Evolutionary conservation across 208 protist species (phyloP).

Genomic region (Acanthamoeba divionensis): DNA sequence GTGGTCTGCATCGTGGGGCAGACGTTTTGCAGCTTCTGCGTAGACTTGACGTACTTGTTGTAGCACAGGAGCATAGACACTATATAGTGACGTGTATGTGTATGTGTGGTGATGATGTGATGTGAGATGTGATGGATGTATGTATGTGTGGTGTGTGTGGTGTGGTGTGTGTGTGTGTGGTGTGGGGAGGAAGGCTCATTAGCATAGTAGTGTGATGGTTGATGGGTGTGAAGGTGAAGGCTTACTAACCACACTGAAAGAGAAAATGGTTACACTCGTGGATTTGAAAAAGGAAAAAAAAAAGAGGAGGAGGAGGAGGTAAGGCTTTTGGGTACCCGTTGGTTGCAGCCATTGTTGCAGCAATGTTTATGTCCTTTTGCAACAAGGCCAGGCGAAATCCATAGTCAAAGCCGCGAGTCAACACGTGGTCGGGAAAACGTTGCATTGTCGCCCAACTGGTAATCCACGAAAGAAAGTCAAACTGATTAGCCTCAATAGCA

Average conservation of each 20-base stretch:
- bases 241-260: too few species aligned
- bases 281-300: too few species aligned
- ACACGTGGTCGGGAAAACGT: slow-evolving; percentile 37
- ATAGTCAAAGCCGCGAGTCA: slow-evolving; percentile 33
- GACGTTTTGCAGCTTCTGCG: background rate
- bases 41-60: background rate
- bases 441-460: slow-evolving; percentile 38
- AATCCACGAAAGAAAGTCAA: background rate
- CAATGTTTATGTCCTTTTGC: slow-evolving; percentile 30
- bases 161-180: background rate
- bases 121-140: too few species aligned
- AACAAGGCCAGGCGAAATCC: slow-evolving; percentile 16
- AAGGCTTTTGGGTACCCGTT: background rate
- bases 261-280: too few species aligned
- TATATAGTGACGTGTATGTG: too few species aligned
- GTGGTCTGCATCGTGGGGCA: background rate
- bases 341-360: background rate
- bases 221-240: too few species aligned
- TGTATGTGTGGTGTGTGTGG: too few species aligned
- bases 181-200: background rate
- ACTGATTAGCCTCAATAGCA: background rate
- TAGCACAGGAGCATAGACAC: background rate
- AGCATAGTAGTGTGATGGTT: too few species aligned
- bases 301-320: background rate
- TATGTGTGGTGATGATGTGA: too few species aligned